phyloP scores from a whole-genome alignment of 805 yeast genomes.

The Sugiyamaella mastotermitis region DNA sequence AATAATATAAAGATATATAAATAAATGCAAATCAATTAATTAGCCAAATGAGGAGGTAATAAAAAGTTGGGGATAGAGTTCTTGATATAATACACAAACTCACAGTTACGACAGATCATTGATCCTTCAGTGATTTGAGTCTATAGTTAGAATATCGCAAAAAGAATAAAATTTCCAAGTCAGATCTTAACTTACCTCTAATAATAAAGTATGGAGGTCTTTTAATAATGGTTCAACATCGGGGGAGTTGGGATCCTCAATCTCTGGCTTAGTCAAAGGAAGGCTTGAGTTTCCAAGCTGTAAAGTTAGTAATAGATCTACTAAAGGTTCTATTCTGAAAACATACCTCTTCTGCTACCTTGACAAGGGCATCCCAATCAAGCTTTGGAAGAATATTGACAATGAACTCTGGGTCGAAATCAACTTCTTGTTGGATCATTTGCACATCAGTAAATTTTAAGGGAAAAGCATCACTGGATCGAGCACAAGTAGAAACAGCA shows the following conservation, averaged over 20 bases:
- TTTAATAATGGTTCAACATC: conserved; percentile 47
- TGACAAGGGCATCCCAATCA: conserved; percentile 80
- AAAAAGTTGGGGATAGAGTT: conserved; percentile 91
- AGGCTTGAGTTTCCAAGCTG: conserved; percentile 51
- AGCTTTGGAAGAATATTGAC: conserved; percentile 69
- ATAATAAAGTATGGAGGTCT: conserved; percentile 70
- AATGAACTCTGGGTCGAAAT: conserved; percentile 77
- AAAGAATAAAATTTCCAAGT: neutral
- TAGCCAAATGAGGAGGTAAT: conserved; percentile 87
- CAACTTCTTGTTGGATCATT: conserved; percentile 69
- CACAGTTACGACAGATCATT: conserved; percentile 83
- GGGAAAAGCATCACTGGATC: conserved; percentile 74
- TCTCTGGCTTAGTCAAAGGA: conserved; percentile 33
- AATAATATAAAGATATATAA: neutral
- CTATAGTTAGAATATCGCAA: conserved; percentile 11
- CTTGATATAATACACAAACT: conserved; percentile 82
- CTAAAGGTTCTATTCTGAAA: conserved; percentile 28
- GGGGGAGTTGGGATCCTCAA: conserved; percentile 43
- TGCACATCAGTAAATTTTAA: conserved; percentile 62
- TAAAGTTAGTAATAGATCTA: no score
- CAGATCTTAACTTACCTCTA: conserved; percentile 51
- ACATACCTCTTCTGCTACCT: conserved; percentile 79
- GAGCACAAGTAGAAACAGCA: conserved; percentile 76
- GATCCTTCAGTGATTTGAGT: conserved; percentile 84
- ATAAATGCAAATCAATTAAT: conserved; percentile 6